phyloP scores from a whole-genome alignment of 306 rosid species.

The Prunus fruticosa region DNA sequence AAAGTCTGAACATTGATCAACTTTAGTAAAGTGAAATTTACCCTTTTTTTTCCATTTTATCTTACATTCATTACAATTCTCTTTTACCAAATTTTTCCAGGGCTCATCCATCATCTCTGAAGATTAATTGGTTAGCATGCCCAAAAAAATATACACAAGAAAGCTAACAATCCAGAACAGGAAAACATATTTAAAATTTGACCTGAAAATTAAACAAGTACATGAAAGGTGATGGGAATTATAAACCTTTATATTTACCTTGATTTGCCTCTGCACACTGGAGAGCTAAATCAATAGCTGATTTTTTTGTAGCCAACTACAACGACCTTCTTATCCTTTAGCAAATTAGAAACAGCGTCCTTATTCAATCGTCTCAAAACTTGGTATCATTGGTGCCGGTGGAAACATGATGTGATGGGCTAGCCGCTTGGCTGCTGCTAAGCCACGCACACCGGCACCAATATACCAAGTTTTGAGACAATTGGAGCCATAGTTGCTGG shows the following conservation, averaged over 20 bases:
- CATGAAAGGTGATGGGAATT: no score
- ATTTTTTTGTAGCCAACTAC: constrained; percentile 76
- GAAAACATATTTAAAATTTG: not conserved
- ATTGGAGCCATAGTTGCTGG: constrained; percentile 13
- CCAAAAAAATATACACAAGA: no score
- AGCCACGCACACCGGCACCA: constrained; percentile 79
- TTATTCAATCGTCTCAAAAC: constrained; percentile 52
- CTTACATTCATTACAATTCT: no score
- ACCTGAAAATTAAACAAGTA: no score
- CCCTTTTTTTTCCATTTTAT: no score
- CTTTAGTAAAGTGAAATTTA: no score
- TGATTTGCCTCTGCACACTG: constrained; percentile 70
- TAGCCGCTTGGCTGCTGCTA: constrained; percentile 66
- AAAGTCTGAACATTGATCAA: no score
- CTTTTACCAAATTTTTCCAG: no score
- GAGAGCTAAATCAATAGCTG: constrained; percentile 69
- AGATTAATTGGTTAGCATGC: no score
- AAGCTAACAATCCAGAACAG: no score
- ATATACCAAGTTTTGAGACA: constrained; percentile 55
- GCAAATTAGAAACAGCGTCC: constrained; percentile 50
- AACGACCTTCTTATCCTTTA: constrained; percentile 59
- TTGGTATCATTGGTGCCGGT: constrained; percentile 64
- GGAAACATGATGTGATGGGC: constrained; percentile 32
- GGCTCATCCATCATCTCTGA: no score
- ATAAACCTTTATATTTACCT: constrained; percentile 34